Evolutionary conservation across 2,329 filamentous ascomycete genomes (phyloP).

Genomic region (Cladosporium velox): DNA sequence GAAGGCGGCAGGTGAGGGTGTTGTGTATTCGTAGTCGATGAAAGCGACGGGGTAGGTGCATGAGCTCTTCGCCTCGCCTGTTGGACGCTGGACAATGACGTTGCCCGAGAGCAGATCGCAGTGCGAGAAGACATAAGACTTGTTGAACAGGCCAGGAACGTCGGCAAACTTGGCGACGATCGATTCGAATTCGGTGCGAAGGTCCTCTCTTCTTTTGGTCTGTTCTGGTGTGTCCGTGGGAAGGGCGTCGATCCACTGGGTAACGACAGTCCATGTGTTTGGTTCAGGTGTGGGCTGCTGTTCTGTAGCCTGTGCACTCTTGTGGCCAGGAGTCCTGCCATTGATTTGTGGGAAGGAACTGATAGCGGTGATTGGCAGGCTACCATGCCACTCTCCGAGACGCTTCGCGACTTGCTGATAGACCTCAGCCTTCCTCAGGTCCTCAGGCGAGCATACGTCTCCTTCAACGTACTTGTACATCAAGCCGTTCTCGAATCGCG

Average conservation of each 20-base stretch:
- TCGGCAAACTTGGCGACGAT: slow-evolving; percentile 72
- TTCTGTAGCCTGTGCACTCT: slow-evolving; percentile 48
- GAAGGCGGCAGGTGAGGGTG: slow-evolving; percentile 90
- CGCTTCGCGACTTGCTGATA: slow-evolving; percentile 81
- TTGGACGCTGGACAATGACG: slow-evolving; percentile 67
- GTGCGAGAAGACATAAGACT: slow-evolving; percentile 87
- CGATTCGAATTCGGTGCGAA: slow-evolving; percentile 74
- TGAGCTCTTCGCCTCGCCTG: not conserved
- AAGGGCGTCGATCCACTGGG: slow-evolving; percentile 90
- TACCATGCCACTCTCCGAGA: slow-evolving; percentile 91
- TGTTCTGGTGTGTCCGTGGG: slow-evolving; percentile 72
- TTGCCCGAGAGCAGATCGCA: slow-evolving; percentile 97
- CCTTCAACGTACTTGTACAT: slow-evolving; percentile 90
- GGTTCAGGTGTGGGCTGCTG: slow-evolving; percentile 67
- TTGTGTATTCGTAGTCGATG: slow-evolving; percentile 98
- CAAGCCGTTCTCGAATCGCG: slow-evolving; percentile 93
- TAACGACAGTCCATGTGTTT: slow-evolving; percentile 92
- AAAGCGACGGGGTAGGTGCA: slow-evolving; percentile 62
- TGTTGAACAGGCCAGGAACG: slow-evolving; percentile 72
- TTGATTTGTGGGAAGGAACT: slow-evolving; percentile 40
- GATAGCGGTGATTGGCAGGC: slow-evolving; percentile 58
- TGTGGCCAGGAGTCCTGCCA: slow-evolving; percentile 26
- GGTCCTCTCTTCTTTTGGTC: slow-evolving; percentile 62
- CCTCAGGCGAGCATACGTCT: slow-evolving; percentile 74
- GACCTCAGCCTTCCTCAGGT: slow-evolving; percentile 73